A percentile compares a stretch with the other conserved stretches of the same genome.
Conservation (phyloP, 2,329 filamentous ascomycete species). For the Penicillium nordicum region DNA sequence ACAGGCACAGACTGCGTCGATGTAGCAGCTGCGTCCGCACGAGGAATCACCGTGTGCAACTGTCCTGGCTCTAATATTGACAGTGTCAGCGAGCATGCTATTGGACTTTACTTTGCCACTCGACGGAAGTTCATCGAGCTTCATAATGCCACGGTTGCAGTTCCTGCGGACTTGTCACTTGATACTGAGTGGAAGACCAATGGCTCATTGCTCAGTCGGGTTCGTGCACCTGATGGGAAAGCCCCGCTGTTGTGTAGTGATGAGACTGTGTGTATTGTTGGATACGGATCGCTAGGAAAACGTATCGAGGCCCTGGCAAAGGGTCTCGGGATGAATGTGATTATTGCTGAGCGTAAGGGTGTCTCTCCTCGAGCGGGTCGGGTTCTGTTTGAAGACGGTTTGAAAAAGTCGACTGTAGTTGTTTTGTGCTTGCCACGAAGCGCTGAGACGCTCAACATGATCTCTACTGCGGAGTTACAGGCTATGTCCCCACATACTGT, state of each 20-base stretch:
- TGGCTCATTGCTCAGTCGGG: constrained; percentile 32
- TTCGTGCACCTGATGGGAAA: constrained; percentile 20
- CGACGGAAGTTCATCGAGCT: constrained; percentile 42
- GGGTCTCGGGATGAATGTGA: constrained; percentile 48
- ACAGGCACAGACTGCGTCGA: constrained; percentile 50
- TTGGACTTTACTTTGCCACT: constrained; percentile 50
- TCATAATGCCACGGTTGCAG: constrained; percentile 29
- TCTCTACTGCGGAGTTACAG: constrained; percentile 39
- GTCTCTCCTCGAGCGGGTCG: constrained; percentile 12
- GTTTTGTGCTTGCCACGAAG: constrained; percentile 30
- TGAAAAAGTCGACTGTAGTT: constrained; percentile 30
- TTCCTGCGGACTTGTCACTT: constrained; percentile 1
- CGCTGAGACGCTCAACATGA: constrained; percentile 31
- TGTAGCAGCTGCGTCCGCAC: constrained; percentile 39
- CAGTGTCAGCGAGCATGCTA: constrained; percentile 50
- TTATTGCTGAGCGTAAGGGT: constrained; percentile 48
- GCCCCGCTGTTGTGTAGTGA: constrained; percentile 46
- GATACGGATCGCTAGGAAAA: constrained; percentile 49
- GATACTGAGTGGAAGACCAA: constrained; percentile 40
- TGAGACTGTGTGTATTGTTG: constrained; percentile 49
- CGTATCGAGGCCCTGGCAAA: constrained; percentile 30
- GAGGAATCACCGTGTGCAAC: constrained; percentile 47
- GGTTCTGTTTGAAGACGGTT: constrained; percentile 29
- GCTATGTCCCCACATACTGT: constrained; percentile 41
- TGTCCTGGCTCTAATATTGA: constrained; percentile 48